A percentile compares a stretch with the other conserved stretches of the same genome.
These are phyloP conservation scores for Chimonanthus praecox DNA, from an alignment of 164 flowering plant species.

Conservation along the genomic window DNA sequence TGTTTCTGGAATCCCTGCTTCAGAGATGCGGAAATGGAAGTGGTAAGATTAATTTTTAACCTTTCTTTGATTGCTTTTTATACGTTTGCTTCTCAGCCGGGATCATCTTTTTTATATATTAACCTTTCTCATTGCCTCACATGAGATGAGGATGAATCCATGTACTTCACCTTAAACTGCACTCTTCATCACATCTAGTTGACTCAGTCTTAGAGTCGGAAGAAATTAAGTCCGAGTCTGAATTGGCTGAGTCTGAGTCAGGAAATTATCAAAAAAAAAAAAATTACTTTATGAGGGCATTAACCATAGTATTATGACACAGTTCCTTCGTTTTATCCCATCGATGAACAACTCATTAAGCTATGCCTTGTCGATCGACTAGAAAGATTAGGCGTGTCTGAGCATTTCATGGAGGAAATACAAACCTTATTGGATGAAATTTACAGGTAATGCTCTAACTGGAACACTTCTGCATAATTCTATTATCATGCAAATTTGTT, in stretches of 20 bases:
- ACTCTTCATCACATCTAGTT: no score
- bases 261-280: no score
- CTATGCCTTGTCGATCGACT: conserved; percentile 29
- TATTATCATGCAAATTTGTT: no score
- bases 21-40: conserved; percentile 29
- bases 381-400: conserved; percentile 22
- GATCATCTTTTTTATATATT: background rate
- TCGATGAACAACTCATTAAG: conserved; percentile 24
- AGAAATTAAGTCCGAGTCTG: no score
- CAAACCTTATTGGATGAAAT: conserved; percentile 17
- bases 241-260: no score
- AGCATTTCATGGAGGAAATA: conserved; percentile 22
- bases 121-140: background rate
- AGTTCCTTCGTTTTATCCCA: conserved; percentile 29
- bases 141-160: background rate
- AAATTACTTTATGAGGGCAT: background rate
- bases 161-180: no score
- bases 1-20: conserved; percentile 26
- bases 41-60: conserved; percentile 14
- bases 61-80: background rate
- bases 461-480: no score
- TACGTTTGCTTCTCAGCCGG: background rate
- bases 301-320: background rate
- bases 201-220: no score
- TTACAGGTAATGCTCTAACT: conserved; percentile 18